phyloP scores from a whole-genome alignment of 331 rosid genomes.

The Erythrophleum ivorense region DNA sequence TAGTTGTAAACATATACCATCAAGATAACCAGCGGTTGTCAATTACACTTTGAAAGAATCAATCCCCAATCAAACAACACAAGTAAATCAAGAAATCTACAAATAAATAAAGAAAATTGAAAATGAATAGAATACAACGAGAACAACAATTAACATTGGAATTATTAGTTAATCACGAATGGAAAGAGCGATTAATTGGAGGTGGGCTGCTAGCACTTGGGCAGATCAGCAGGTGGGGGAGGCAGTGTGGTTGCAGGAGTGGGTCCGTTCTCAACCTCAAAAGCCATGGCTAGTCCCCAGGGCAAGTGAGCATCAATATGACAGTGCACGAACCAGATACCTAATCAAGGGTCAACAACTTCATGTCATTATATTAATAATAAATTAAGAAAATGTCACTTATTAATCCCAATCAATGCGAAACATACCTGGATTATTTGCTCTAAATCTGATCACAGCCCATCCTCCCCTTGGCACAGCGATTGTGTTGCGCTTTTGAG shows the following conservation, averaged over 20 bases:
- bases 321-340: constrained; percentile 61
- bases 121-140: background rate
- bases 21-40: background rate
- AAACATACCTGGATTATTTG: constrained; percentile 61
- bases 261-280: constrained; percentile 62
- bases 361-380: too few relatives aligned
- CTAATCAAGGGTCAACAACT: constrained; percentile 15
- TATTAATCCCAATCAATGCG: background rate
- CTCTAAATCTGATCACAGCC: constrained; percentile 49
- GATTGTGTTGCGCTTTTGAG: constrained; percentile 57
- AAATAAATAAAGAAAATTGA: background rate
- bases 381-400: too few relatives aligned
- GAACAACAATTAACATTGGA: too few relatives aligned
- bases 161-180: too few relatives aligned
- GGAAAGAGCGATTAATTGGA: too few relatives aligned
- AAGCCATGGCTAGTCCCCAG: constrained; percentile 53
- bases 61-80: background rate
- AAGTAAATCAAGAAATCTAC: too few relatives aligned
- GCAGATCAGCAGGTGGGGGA: constrained; percentile 57
- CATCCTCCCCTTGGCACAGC: constrained; percentile 64
- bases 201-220: background rate
- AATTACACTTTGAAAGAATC: background rate
- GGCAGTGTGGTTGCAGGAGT: constrained; percentile 45
- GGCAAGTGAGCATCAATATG: constrained; percentile 59
- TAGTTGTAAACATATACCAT: background rate